Conservation (phyloP, 2,329 filamentous ascomycete genomes). For the Tolypocladium album region DNA sequence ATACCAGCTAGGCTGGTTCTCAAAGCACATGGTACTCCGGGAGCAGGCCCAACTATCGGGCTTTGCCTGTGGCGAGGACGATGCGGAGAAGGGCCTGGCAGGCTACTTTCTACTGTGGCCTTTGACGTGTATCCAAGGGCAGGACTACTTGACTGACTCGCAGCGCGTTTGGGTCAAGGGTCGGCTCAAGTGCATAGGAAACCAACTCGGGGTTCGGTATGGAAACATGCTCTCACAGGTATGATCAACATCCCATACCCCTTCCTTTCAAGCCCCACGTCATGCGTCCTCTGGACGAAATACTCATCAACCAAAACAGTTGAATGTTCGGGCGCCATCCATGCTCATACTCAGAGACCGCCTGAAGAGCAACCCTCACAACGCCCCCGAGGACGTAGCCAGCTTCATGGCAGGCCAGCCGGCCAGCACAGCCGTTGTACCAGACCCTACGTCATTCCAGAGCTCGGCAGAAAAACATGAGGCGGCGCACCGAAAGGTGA, state of each 20-base stretch:
- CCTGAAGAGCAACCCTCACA: conserved; percentile 3
- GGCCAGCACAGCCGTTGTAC: neutral
- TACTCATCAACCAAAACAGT: conserved; percentile 18
- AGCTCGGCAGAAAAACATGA: conserved; percentile 1
- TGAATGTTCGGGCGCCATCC: conserved; percentile 46
- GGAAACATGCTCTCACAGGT: conserved; percentile 44
- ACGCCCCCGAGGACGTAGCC: neutral
- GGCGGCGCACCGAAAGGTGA: conserved; percentile 2
- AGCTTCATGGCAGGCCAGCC: neutral
- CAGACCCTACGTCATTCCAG: neutral
- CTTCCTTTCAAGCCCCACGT: neutral
- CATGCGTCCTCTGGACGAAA: neutral
- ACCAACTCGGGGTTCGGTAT: conserved; percentile 45
- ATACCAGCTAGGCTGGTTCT: conserved; percentile 48
- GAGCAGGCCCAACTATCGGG: conserved; percentile 26
- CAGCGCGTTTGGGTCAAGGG: conserved; percentile 45
- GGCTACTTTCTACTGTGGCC: conserved; percentile 51
- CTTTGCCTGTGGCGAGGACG: conserved; percentile 39
- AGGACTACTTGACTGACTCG: conserved; percentile 47
- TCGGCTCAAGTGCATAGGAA: conserved; percentile 40
- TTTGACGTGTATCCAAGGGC: conserved; percentile 37
- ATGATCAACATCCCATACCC: conserved; percentile 1
- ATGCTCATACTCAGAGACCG: conserved; percentile 46
- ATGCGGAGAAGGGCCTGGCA: conserved; percentile 39
- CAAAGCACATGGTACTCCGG: conserved; percentile 28